Base-by-base conservation (phyloP, 345 rosid species). In the Acer negundo region DNA sequence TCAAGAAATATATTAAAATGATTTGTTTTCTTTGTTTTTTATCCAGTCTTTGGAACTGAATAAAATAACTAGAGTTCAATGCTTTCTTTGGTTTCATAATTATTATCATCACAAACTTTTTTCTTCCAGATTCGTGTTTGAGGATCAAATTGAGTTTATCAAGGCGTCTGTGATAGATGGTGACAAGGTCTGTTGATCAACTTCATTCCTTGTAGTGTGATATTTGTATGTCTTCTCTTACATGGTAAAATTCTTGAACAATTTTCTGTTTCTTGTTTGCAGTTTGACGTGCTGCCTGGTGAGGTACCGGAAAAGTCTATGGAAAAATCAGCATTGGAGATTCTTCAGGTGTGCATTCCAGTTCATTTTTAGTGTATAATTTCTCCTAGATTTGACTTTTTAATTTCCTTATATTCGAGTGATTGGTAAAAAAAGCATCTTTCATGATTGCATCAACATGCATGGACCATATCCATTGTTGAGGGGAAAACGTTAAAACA, bases 141-240 rank as follows among this genome's bases (percentile, higher is more conserved):
- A 94, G 87, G 97, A 96, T 84, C 97, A 96, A 87, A 96, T 96
- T 80, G 94, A 88, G 31, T 96, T 96, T 80, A 87, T 96, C 77
- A 91, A 86, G 90, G 93, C 90, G 74, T 86, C 91, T 49, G 97
- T 92, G 56, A 86, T 94, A 86, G 90, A 86, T 74, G 99, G 98
- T 75, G 99, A 92, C 77, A 87, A 89, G 82, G 98, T 91, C 87
- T 79, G 83, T 75, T 78, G 74, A 6, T 75, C 51, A 69, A 38
- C 24, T 76, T 13, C 76, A 19, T 67, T 72, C 31, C 66, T 72
- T n/a, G 24, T 73, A 22, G 35, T 11, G 26, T 49, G 31, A 13
- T 55, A 64, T 9, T 67, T 74, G 13, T 69, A 38, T 64, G 38
- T 31, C 73, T 49, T 70, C 66, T 16, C 6, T 59, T 62, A 26